Conservation (phyloP, 306 rosid genomes). For the Castanea sativa region DNA sequence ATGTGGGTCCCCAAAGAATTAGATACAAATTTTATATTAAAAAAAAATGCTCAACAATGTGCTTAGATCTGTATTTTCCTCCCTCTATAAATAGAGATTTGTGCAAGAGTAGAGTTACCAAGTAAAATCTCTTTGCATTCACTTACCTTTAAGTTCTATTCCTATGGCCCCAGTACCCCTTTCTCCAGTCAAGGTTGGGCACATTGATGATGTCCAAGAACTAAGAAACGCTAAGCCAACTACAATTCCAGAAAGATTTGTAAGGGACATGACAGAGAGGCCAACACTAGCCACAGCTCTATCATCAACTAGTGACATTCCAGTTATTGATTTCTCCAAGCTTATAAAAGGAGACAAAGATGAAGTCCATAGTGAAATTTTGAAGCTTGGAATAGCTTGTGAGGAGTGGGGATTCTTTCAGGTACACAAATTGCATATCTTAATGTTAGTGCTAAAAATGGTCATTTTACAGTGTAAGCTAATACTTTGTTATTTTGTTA, state of each 20-base stretch:
- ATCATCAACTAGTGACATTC: slow-evolving; percentile 47
- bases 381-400: slow-evolving; percentile 66
- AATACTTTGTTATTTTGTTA: slow-evolving; percentile 21
- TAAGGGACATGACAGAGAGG: slow-evolving; percentile 69
- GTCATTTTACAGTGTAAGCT: slow-evolving; percentile 17
- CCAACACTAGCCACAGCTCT: slow-evolving; percentile 41
- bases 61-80: slow-evolving; percentile 18
- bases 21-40: not conserved
- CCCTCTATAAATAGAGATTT: slow-evolving; percentile 55
- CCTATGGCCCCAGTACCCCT: slow-evolving; percentile 72
- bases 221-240: slow-evolving; percentile 64
- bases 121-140: slow-evolving; percentile 4
- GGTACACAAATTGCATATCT: slow-evolving; percentile 39
- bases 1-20: slow-evolving; percentile 23
- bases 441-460: not conserved
- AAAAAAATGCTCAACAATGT: not conserved
- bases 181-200: slow-evolving; percentile 61
- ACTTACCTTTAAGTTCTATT: slow-evolving; percentile 6
- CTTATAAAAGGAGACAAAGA: slow-evolving; percentile 52
- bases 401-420: slow-evolving; percentile 95
- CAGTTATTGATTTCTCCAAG: slow-evolving; percentile 67
- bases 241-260: slow-evolving; percentile 80
- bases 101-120: slow-evolving; percentile 18
- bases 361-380: slow-evolving; percentile 40
- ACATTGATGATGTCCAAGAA: slow-evolving; percentile 95